Percentiles rank a stretch among this genome's conserved stretches.
These are phyloP conservation scores for Phoma sp. DNA, from an alignment of 2,329 filamentous ascomycete species.

Conservation along the genomic window DNA sequence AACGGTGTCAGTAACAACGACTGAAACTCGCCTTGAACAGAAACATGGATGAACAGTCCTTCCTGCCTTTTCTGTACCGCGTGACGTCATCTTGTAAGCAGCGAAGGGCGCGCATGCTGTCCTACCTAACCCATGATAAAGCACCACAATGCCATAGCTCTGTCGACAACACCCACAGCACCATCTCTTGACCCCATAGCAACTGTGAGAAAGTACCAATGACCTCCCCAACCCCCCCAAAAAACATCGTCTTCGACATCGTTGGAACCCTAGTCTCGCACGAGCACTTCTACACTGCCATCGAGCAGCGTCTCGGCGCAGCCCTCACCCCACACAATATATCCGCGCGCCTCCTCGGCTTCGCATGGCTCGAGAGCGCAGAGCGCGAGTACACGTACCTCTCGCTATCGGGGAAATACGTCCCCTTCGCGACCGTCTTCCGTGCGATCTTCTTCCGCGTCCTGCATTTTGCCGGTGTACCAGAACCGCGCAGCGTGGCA, in stretches of 20 bases:
- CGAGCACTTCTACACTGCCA: conserved; percentile 51
- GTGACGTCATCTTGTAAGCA: conserved; percentile 2
- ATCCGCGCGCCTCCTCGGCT: conserved; percentile 54
- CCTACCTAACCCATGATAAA: neutral
- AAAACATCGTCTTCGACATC: conserved; percentile 45
- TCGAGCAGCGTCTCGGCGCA: conserved; percentile 53
- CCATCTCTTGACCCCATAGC: neutral
- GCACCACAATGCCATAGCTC: neutral
- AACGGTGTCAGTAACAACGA: neutral
- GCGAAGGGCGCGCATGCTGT: too few relatives aligned
- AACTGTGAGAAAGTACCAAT: neutral
- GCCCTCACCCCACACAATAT: conserved; percentile 50
- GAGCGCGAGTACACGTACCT: conserved; percentile 61
- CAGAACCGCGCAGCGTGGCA: conserved; percentile 51
- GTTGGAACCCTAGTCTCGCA: conserved; percentile 61
- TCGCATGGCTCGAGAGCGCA: conserved; percentile 55
- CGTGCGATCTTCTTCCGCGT: conserved; percentile 57
- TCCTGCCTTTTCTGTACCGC: neutral
- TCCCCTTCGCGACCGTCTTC: conserved; percentile 53
- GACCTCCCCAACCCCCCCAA: neutral
- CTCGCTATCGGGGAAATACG: conserved; percentile 53
- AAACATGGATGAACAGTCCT: neutral
- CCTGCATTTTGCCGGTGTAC: conserved; percentile 53
- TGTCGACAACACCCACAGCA: neutral
- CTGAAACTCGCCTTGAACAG: too few relatives aligned